Base-by-base conservation (phyloP, 2,329 filamentous ascomycete species). In the Fusarium pseudonygamai region DNA sequence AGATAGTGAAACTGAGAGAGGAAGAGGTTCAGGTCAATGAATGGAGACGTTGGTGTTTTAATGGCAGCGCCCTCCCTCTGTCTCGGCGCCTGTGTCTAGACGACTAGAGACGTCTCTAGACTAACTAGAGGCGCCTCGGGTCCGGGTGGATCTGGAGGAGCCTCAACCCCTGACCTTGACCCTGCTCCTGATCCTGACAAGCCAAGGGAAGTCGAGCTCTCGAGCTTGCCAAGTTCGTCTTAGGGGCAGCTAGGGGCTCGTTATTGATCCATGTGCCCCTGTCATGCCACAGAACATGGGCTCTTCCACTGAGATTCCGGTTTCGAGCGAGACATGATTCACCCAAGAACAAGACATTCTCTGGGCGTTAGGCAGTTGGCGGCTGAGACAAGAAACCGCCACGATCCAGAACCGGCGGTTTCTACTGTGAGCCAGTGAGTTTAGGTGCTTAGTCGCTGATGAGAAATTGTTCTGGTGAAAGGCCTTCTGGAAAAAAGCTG, bases 21-120 rank as follows among this genome's bases (percentile, higher is more conserved):
- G 58, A 50, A 43, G 56, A 72, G 37, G 40, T 42, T 24, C 64
- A 47, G 16, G 37, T 43, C 37, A 60, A 55, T 56, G 64, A 62
- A 66, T 62, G 57, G 70, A 56, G 63, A 57, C 56, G 47, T 58
- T 60, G 60, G 66, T 76, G 75, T 67, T 76, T 76, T 75, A 68
- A 76, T 71, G 71, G 59, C 53, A 46, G 43, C 47, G 39, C 65
- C 49, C 56, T 64, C 43, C 34, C 34, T 39, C 50, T 53, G 65
- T 55, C 49, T 64, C 64, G 58, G 66, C 59, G 59, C 55, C 65
- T 69, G n/a, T 32, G 34, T 36, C 34, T 36, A 57, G 65, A 60
- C 55, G 39, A 69, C 53, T 65, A 37, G 49, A 65, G 56, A 63
- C 56, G 52, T 28, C 42, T 49, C 42, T 49, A 59, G 55, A 37